These are phyloP conservation scores for Hanseniaspora thailandica DNA, from an alignment of 805 yeast genomes.

Conservation along the genomic window DNA sequence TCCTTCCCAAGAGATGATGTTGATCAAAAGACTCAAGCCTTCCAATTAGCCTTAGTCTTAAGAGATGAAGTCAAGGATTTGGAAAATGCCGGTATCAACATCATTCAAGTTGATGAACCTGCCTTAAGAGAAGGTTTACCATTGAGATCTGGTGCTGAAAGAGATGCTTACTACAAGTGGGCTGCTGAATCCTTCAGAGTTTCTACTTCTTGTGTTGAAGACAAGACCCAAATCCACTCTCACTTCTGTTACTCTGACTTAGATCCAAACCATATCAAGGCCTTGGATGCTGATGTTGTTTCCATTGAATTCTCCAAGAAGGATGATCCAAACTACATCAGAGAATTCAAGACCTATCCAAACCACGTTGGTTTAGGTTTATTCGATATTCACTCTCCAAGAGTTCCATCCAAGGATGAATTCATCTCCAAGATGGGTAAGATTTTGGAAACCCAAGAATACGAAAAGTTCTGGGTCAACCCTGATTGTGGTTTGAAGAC, in stretches of 20 bases:
- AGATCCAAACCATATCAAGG: slow-evolving; percentile 99
- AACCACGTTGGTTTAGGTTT: slow-evolving; percentile 99
- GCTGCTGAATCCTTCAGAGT: slow-evolving; percentile 99
- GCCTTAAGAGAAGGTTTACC: slow-evolving; percentile 99
- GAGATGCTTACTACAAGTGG: slow-evolving; percentile 93
- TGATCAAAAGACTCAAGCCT: slow-evolving; percentile 82
- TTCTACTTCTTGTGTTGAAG: slow-evolving; percentile 94
- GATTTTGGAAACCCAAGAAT: slow-evolving; percentile 93
- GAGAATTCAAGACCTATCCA: slow-evolving; percentile 96
- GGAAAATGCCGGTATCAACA: slow-evolving; percentile 95
- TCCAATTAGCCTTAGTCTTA: slow-evolving; percentile 92
- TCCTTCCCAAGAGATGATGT: slow-evolving; percentile 99
- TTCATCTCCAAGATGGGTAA: slow-evolving; percentile 86
- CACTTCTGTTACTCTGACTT: slow-evolving; percentile 99
- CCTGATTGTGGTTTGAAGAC: slow-evolving; percentile 99
- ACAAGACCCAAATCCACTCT: slow-evolving; percentile 95
- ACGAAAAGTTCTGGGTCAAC: slow-evolving; percentile 98
- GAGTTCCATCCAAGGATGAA: slow-evolving; percentile 96
- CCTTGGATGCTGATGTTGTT: slow-evolving; percentile 98
- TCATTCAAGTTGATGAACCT: slow-evolving; percentile 99
- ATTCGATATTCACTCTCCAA: slow-evolving; percentile 98
- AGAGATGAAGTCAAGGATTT: slow-evolving; percentile 98
- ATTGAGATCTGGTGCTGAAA: slow-evolving; percentile 93
- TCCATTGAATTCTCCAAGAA: slow-evolving; percentile 99
- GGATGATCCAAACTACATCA: slow-evolving; percentile 96